phyloP scores from a whole-genome alignment of 805 yeast genomes.

The Candida vaughaniae region DNA sequence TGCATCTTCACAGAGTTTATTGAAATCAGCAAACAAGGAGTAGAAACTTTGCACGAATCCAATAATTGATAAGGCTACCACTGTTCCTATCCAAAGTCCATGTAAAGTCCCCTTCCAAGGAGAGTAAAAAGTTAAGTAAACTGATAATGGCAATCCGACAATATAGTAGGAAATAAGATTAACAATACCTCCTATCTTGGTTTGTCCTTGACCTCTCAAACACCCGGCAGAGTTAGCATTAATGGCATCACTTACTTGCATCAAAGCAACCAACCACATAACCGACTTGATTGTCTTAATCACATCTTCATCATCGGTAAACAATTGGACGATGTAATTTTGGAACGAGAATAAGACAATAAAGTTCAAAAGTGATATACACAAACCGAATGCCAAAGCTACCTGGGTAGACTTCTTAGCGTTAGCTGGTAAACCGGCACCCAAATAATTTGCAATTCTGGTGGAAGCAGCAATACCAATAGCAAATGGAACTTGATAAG shows the following conservation, averaged over 20 bases:
- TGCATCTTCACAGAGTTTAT: conserved; percentile 37
- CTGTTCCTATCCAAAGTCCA: conserved; percentile 67
- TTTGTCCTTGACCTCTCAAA: conserved; percentile 76
- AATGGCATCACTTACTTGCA: conserved; percentile 69
- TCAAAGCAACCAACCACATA: conserved; percentile 62
- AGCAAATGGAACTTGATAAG: conserved; percentile 59
- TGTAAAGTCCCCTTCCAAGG: conserved; percentile 46
- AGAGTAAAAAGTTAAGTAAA: conserved; percentile 51
- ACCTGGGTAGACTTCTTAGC: conserved; percentile 38
- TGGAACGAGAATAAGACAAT: conserved; percentile 30
- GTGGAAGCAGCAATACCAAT: conserved; percentile 59
- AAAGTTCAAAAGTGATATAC: conserved; percentile 33
- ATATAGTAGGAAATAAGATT: conserved; percentile 58
- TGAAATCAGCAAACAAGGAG: conserved; percentile 36
- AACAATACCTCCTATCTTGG: conserved; percentile 59
- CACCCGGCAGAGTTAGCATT: conserved; percentile 75
- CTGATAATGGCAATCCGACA: conserved; percentile 62
- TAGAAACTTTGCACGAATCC: conserved; percentile 45
- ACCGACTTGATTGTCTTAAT: conserved; percentile 48
- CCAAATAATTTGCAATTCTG: conserved; percentile 56
- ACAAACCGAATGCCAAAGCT: conserved; percentile 35
- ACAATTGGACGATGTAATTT: conserved; percentile 39
- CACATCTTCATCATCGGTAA: conserved; percentile 62
- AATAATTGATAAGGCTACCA: conserved; percentile 51
- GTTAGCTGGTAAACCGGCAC: conserved; percentile 40